Evolutionary conservation across 2,329 filamentous ascomycete species (phyloP).

Genomic region (Pyrenochaeta sp.): DNA sequence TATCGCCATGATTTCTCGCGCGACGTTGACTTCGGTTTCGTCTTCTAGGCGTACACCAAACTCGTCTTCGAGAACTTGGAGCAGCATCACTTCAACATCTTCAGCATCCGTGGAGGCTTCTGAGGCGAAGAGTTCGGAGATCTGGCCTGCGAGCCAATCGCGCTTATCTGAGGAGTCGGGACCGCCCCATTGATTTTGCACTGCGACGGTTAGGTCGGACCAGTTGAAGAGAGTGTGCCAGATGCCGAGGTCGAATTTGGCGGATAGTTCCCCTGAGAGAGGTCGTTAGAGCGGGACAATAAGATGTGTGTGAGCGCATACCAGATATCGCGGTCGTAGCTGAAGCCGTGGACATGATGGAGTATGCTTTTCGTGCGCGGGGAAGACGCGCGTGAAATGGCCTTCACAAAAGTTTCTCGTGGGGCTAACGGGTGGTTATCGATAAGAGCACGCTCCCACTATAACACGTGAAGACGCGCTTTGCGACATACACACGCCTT

Average conservation of each 20-base stretch:
- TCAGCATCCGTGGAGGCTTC: conserved; percentile 72
- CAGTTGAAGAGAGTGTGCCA: conserved; percentile 86
- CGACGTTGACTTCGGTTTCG: conserved; percentile 79
- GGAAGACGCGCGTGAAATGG: not conserved
- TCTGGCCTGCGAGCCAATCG: conserved; percentile 92
- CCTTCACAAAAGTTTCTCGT: not conserved
- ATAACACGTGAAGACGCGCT: not conserved
- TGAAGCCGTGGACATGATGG: conserved; percentile 10
- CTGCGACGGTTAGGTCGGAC: conserved; percentile 86
- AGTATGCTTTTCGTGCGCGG: not conserved
- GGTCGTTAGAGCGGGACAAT: conserved; percentile 6
- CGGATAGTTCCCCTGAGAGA: conserved; percentile 36
- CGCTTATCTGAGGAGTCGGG: conserved; percentile 84
- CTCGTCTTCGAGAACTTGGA: conserved; percentile 94
- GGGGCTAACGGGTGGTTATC: not conserved
- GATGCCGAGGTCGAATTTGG: conserved; percentile 79
- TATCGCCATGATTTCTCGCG: conserved; percentile 74
- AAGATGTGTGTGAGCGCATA: not conserved
- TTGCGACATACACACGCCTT: not conserved
- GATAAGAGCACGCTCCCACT: not conserved
- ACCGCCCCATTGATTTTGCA: conserved; percentile 88
- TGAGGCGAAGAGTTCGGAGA: conserved; percentile 77
- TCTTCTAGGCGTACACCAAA: conserved; percentile 95
- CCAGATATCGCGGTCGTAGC: not conserved
- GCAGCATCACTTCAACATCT: conserved; percentile 83